A percentile compares a stretch with the other conserved stretches of the same genome.
phyloP scores from a whole-genome alignment of 164 flowering plant genomes.

The Euptelea pleiosperma region DNA sequence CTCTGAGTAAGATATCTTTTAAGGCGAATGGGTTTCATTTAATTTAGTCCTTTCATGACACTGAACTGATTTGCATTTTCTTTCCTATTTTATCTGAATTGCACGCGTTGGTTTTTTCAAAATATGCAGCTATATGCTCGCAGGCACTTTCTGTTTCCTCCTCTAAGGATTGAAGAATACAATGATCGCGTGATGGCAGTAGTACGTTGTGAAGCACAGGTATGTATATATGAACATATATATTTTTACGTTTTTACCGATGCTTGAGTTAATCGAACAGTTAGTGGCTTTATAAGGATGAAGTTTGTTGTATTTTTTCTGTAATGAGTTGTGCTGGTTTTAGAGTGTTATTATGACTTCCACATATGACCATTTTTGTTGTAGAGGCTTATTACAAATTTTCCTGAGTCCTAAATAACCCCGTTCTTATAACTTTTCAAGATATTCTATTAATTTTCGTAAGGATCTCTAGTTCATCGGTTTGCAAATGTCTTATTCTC shows the following conservation, averaged over 20 bases:
- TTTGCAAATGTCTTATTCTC: too few relatives aligned
- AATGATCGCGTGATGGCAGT: conserved; percentile 85
- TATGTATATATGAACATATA: conserved; percentile 14
- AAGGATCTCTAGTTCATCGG: too few relatives aligned
- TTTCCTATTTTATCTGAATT: neutral
- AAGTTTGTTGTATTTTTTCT: too few relatives aligned
- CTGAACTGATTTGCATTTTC: neutral
- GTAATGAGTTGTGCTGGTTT: too few relatives aligned
- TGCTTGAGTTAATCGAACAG: neutral
- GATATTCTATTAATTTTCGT: too few relatives aligned
- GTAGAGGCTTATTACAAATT: too few relatives aligned
- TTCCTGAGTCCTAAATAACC: too few relatives aligned
- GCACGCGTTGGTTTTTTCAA: conserved; percentile 9
- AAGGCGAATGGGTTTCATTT: neutral
- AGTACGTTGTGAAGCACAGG: conserved; percentile 96
- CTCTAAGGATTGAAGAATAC: conserved; percentile 74
- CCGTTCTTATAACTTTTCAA: too few relatives aligned
- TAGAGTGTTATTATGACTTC: too few relatives aligned
- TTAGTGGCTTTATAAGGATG: too few relatives aligned
- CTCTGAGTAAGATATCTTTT: neutral
- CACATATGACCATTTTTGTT: too few relatives aligned
- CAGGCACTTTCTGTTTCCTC: conserved; percentile 85
- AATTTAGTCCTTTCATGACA: neutral
- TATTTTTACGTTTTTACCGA: neutral
- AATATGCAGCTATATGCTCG: conserved; percentile 85